phyloP scores from a whole-genome alignment of 176 grass and related monocot genomes.

The Juncus inflexus region DNA sequence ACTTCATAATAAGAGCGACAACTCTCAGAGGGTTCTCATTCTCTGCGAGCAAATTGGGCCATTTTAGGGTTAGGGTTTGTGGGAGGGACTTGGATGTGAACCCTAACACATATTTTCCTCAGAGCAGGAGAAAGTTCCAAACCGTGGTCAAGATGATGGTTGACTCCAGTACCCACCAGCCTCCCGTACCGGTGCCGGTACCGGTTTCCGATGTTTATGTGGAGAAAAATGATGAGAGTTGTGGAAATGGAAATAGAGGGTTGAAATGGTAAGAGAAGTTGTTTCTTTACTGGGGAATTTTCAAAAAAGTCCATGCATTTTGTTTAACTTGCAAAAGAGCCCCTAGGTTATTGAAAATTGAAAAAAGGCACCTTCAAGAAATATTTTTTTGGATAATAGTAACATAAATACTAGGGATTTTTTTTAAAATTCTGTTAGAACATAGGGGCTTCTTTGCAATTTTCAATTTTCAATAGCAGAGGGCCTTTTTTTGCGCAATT shows the following conservation, averaged over 20 bases:
- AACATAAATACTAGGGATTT: too few relatives aligned
- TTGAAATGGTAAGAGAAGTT: constrained; percentile 54
- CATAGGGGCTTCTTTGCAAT: too few relatives aligned
- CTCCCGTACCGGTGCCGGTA: constrained; percentile 35
- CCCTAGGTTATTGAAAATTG: too few relatives aligned
- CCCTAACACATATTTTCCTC: constrained; percentile 30
- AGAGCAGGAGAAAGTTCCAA: constrained; percentile 42
- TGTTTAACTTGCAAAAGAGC: too few relatives aligned
- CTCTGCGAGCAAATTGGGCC: constrained; percentile 37
- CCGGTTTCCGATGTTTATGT: constrained; percentile 35
- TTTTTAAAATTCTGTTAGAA: too few relatives aligned
- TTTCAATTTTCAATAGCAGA: too few relatives aligned
- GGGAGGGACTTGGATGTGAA: constrained; percentile 49
- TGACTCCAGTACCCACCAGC: constrained; percentile 28
- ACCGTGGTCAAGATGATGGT: constrained; percentile 64
- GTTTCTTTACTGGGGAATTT: not conserved
- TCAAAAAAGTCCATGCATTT: too few relatives aligned
- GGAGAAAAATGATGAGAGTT: constrained; percentile 35
- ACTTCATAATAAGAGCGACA: constrained; percentile 54
- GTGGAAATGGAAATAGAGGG: constrained; percentile 38
- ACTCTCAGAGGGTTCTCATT: constrained; percentile 36
- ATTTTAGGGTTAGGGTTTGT: constrained; percentile 44
- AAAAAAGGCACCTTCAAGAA: too few relatives aligned
- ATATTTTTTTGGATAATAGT: too few relatives aligned
- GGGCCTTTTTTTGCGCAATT: too few relatives aligned